A percentile compares a stretch with the other conserved stretches of the same genome.
Conservation (phyloP, 2,329 filamentous ascomycete genomes). For the Fusarium verticillioides region DNA sequence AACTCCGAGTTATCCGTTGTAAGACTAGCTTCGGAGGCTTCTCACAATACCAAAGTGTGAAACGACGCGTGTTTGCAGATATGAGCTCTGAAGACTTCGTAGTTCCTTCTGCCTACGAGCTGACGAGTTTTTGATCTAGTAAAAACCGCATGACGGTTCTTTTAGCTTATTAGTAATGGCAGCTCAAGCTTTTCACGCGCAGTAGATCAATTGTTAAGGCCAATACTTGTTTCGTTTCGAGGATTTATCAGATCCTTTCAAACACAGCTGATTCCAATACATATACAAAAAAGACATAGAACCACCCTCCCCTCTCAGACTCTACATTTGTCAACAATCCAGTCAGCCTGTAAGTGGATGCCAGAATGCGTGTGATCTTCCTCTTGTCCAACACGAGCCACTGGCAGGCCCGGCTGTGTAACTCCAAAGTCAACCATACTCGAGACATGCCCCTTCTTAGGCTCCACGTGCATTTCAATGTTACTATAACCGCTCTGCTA, state of each 20-base stretch:
- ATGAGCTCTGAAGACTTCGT: background rate
- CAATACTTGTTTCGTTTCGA: too few relatives aligned
- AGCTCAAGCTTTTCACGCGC: too few relatives aligned
- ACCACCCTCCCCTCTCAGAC: too few relatives aligned
- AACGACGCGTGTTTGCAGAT: background rate
- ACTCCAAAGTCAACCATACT: background rate
- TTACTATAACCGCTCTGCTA: background rate
- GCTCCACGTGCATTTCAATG: fast-evolving
- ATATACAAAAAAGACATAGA: too few relatives aligned
- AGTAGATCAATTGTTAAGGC: too few relatives aligned
- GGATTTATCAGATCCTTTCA: too few relatives aligned
- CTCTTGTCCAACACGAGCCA: fast-evolving
- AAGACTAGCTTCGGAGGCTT: background rate
- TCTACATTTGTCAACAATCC: background rate
- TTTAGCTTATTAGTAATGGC: too few relatives aligned
- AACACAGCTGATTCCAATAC: too few relatives aligned
- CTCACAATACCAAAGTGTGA: background rate
- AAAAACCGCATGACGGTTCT: background rate
- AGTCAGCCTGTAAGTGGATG: background rate
- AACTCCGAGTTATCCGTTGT: background rate
- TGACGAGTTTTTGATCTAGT: background rate
- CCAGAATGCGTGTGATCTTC: background rate
- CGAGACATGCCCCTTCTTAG: background rate
- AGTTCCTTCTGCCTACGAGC: background rate
- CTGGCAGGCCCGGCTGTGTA: background rate